Conservation (phyloP, 345 rosid genomes). For the Nephelium lappaceum region DNA sequence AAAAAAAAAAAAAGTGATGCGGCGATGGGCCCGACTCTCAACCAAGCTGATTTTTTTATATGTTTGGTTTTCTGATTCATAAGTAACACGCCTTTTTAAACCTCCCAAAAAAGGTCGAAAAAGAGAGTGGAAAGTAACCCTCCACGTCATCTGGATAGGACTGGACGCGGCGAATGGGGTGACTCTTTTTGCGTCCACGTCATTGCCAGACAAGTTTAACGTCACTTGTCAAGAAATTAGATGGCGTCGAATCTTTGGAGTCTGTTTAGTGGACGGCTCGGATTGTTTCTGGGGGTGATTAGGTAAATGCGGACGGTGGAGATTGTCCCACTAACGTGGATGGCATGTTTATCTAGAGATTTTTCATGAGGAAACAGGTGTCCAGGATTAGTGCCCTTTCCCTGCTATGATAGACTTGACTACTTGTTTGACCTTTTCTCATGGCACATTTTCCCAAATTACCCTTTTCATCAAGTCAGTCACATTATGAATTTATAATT, state of each 20-base stretch:
- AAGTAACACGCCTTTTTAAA: too few relatives aligned
- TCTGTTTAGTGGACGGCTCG: neutral
- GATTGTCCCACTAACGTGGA: neutral
- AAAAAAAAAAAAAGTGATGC: too few relatives aligned
- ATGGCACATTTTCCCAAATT: neutral
- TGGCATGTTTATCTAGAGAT: neutral
- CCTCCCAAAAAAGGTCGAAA: neutral
- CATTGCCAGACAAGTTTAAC: constrained; percentile 6
- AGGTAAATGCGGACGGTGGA: neutral
- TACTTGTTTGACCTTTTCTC: neutral
- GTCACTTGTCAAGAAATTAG: neutral
- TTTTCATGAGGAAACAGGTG: neutral
- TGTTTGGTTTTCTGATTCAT: too few relatives aligned
- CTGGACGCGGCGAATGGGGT: constrained; percentile 12
- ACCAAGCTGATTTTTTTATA: too few relatives aligned
- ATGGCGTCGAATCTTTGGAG: neutral
- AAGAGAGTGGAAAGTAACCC: neutral
- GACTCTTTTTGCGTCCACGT: neutral
- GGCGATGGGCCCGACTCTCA: too few relatives aligned
- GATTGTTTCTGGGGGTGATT: neutral
- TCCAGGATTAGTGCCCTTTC: neutral
- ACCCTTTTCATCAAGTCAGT: neutral
- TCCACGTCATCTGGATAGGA: constrained; percentile 12
- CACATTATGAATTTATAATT: neutral
- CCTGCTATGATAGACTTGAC: neutral